These are phyloP conservation scores for Aethionema arabicum DNA, from an alignment of 345 rosid genomes.

Conservation along the genomic window DNA sequence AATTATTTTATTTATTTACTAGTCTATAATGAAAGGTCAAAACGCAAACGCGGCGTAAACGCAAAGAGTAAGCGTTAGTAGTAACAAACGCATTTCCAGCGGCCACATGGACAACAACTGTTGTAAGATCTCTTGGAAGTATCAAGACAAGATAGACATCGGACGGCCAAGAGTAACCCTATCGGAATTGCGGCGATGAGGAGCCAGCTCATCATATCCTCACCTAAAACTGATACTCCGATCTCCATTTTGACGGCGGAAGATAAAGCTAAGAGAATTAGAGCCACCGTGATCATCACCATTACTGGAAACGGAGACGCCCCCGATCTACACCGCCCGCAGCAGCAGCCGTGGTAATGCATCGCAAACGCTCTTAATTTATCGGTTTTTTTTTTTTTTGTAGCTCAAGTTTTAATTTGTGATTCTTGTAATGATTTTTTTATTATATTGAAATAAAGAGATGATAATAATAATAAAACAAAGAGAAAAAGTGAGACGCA, in stretches of 20 bases:
- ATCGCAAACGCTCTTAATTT: conserved; percentile 7
- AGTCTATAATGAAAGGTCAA: too few species aligned
- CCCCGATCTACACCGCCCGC: conserved; percentile 39
- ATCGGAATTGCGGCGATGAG: conserved; percentile 39
- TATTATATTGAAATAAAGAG: conserved; percentile 2
- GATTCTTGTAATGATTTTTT: conserved; percentile 18
- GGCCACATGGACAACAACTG: conserved; percentile 40
- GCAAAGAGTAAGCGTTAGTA: conserved; percentile 31
- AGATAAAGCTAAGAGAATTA: conserved; percentile 42
- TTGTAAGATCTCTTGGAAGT: conserved; percentile 27
- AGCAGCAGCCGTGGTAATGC: conserved; percentile 47
- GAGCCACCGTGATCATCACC: conserved; percentile 45
- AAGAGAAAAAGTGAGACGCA: conserved; percentile 4
- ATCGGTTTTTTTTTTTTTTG: not conserved
- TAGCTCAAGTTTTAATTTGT: conserved; percentile 7
- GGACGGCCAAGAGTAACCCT: conserved; percentile 34
- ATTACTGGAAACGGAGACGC: conserved; percentile 43
- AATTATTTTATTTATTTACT: too few species aligned
- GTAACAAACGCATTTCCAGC: conserved; percentile 44
- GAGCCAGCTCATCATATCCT: conserved; percentile 42
- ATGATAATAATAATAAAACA: conserved; percentile 11
- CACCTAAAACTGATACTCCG: conserved; percentile 24
- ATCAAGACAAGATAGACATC: conserved; percentile 39
- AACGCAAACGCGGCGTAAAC: too few species aligned
- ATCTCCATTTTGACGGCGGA: conserved; percentile 42